Conservation (phyloP, 2,329 filamentous ascomycete species). For the Tricladium varicosporioides region DNA sequence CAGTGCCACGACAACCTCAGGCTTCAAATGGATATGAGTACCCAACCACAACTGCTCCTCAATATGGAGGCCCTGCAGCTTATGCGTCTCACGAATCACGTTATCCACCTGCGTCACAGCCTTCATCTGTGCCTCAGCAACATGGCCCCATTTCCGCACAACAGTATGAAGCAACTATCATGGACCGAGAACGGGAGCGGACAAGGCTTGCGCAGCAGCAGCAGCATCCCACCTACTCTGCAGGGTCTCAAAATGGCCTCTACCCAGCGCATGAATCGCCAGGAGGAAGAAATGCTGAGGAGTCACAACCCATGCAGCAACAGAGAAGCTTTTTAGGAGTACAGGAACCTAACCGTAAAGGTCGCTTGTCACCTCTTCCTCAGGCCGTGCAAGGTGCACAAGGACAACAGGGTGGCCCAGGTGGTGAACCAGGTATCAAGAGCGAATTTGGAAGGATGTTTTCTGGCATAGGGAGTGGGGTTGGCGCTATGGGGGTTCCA, state of each 20-base stretch:
- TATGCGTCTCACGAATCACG: slow-evolving; percentile 29
- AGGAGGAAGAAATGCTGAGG: slow-evolving; percentile 42
- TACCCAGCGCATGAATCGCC: slow-evolving; percentile 45
- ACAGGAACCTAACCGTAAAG: slow-evolving; percentile 73
- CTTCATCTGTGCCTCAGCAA: slow-evolving; percentile 35
- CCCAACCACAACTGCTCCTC: slow-evolving; percentile 24
- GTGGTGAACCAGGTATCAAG: slow-evolving; percentile 85
- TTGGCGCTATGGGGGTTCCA: slow-evolving; percentile 48
- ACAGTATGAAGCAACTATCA: slow-evolving; percentile 30
- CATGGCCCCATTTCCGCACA: slow-evolving; percentile 28
- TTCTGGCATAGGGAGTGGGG: slow-evolving; percentile 79
- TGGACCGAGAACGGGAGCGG: slow-evolving; percentile 33
- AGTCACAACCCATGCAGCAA: slow-evolving; percentile 54
- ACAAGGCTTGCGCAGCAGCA: slow-evolving; percentile 36
- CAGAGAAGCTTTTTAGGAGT: slow-evolving; percentile 71
- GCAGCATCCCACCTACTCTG: slow-evolving; percentile 35
- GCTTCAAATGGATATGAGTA: slow-evolving; percentile 28
- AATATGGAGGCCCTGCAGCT: slow-evolving; percentile 25
- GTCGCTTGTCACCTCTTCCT: slow-evolving; percentile 81
- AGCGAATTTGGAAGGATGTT: slow-evolving; percentile 95
- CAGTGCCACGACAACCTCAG: slow-evolving; percentile 12
- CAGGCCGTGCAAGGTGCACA: slow-evolving; percentile 94
- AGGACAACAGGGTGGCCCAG: slow-evolving; percentile 72
- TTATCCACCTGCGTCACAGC: slow-evolving; percentile 36
- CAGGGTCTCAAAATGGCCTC: slow-evolving; percentile 41